Base-by-base conservation (phyloP, 2,329 filamentous ascomycete species). In the Passalora sequoiae region DNA sequence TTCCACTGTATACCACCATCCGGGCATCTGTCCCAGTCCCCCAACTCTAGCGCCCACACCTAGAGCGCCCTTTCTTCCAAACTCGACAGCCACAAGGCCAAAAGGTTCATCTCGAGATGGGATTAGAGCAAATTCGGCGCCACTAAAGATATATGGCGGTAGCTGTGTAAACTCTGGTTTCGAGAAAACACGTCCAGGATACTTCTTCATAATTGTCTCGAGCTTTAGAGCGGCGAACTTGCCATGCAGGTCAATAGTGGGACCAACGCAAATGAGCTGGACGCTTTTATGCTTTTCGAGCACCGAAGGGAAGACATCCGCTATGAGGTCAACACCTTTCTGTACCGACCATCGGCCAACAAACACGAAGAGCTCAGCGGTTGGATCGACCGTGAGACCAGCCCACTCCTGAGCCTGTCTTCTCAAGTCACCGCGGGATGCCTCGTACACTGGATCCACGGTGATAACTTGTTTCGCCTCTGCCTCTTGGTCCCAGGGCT, bases 51-150 rank as follows among this genome's bases (percentile, higher is more conserved):
- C 75, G 33, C 80, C 80, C 32, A 83, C 77, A 50, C 79, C 80
- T 22, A 83, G 67, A 17, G 80, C 80, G 51, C 80, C 80, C 59
- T 83, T 82, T 19, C 80, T 71, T 38, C 80, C 80, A 50, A 83
- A 83, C 55, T 83, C 80, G 30, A 83, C 80, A 15, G 80, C 80
- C 2, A 83, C 80, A 16, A 83, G 66, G 37, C 80, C 80, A 51
- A 83, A 83, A 0, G 80, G 80, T 58, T 83, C 80, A 55, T 83
- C 80, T 49, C 80, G 74, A 5, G 78, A 81, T 6, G 80, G 80
- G 44, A 83, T 83, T 10, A 83, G 66, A 7, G 79, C 79, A 49
- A 83, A 83, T 33, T 83, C 80, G 7, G 80, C 79, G 9, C 80
- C 80, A 19, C 72, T 76, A 62, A 82, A 83, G 52, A 83, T 76